phyloP scores from a whole-genome alignment of 2,329 filamentous ascomycete species.

The Cordyceps pruinosa region DNA sequence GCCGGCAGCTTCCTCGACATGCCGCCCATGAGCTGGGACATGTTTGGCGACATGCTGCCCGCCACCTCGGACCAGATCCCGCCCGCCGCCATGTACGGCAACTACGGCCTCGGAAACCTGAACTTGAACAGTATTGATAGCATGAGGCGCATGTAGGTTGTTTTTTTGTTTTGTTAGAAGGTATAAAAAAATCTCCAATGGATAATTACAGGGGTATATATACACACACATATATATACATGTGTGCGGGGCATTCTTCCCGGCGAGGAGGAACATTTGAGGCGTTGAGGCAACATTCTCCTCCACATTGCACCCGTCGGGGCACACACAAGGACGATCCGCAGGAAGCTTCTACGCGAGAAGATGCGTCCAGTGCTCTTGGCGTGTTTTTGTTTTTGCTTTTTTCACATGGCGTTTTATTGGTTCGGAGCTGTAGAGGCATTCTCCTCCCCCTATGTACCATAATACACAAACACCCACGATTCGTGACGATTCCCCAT shows the following conservation, averaged over 20 bases:
- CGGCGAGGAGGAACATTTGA: background rate
- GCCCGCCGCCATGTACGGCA: conserved; percentile 25
- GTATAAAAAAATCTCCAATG: background rate
- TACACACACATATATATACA: background rate
- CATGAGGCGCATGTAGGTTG: conserved; percentile 6
- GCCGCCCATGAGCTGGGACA: conserved; percentile 11
- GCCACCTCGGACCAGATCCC: conserved; percentile 24
- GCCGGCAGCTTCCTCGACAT: conserved; percentile 5
- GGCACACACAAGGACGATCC: background rate
- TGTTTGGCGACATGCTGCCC: conserved; percentile 14
- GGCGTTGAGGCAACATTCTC: conserved; percentile 3
- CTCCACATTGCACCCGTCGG: background rate
- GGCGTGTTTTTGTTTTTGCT: background rate
- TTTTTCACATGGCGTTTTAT: background rate
- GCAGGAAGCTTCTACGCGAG: background rate
- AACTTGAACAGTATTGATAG: conserved; percentile 15
- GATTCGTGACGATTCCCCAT: background rate
- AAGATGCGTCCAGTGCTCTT: background rate
- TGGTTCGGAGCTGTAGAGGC: background rate
- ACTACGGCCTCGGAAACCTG: conserved; percentile 23
- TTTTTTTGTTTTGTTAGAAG: no score
- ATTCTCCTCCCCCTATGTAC: conserved; percentile 5
- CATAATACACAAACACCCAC: conserved; percentile 9
- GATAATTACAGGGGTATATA: background rate
- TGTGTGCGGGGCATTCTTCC: background rate